Evolutionary conservation across 116 monocot genomes (phyloP), one percentile per base, ranked within the genome.

Genomic region (Zostera marina): DNA sequence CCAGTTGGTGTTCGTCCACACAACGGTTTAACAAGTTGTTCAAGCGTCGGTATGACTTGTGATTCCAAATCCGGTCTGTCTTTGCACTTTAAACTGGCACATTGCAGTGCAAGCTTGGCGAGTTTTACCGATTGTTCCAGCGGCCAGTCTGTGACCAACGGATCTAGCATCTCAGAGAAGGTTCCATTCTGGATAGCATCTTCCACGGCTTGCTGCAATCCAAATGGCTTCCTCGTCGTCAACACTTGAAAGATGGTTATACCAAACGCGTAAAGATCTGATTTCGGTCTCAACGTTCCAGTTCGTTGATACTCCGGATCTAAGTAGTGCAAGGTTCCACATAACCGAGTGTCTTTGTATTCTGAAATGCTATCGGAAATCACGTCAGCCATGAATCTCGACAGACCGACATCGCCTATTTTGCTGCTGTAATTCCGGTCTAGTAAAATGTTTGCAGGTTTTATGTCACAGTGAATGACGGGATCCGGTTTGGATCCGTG

Each of bases 241-340:
- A 96, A 47, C 44, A 96, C 41, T 53, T 96, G 94, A 19, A 96
- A 74, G 7, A 62, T 42, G 24, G 82, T 77, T 14, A 96, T 76
- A 7, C 94, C 94, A 54, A 85, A 77, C 39, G 90, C 85, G 57
- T 82, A 98, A 11, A 89, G 42, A 69, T 98, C 96, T 1, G 85
- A 98, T 59, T 85, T 85, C 0, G 90, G 85, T 1, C 88, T 74
- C 21, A 98, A 5, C 1, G 85, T 88, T 12, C 90, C 85, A 7
- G 89, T 88, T 45, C 80, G 57, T 20, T 85, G 90, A 56, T 96
- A 96, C 47, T 96, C 94, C 25, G 94, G 89, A 61, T 96, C 94
- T 73, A 96, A 77, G 51, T 96, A 88, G 68, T 60, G 70, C 13
- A 85, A 20, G 42, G 94, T 96, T 63, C 94, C 89, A 51, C 77